phyloP scores from a whole-genome alignment of 345 rosid genomes.

The Kandelia obovata region DNA sequence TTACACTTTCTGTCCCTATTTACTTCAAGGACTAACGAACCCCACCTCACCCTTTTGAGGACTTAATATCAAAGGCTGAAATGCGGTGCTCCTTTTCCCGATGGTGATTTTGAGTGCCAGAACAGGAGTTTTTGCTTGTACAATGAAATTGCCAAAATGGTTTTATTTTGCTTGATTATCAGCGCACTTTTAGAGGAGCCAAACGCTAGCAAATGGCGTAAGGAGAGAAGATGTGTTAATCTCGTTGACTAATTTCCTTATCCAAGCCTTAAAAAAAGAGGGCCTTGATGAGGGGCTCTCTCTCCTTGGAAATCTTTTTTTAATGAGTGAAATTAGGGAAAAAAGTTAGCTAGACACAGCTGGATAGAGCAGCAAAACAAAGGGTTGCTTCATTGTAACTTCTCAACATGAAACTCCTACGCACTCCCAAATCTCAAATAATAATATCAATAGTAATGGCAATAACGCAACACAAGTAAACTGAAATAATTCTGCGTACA shows the following conservation, averaged over 20 bases:
- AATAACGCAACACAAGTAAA: too few relatives aligned
- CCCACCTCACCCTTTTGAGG: too few relatives aligned
- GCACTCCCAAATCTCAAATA: not conserved
- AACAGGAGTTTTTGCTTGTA: too few relatives aligned
- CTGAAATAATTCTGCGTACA: too few relatives aligned
- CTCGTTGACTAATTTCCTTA: conserved; percentile 1
- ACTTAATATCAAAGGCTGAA: too few relatives aligned
- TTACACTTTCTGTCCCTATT: too few relatives aligned
- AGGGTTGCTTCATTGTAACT: not conserved
- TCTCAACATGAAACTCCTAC: not conserved
- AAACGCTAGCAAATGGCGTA: not conserved
- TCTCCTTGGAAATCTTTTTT: not conserved
- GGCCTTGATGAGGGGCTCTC: not conserved
- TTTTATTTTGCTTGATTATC: not conserved
- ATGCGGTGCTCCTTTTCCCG: too few relatives aligned
- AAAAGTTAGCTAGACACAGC: conserved; percentile 17
- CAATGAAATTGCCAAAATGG: too few relatives aligned
- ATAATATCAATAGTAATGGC: not conserved
- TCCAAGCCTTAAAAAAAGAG: conserved; percentile 7
- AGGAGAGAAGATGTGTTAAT: not conserved
- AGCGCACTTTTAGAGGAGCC: not conserved
- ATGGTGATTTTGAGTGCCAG: too few relatives aligned
- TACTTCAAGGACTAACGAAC: too few relatives aligned
- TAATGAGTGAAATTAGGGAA: conserved; percentile 13
- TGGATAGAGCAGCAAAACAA: not conserved